Percentiles rank a stretch among this genome's conserved stretches.
Conservation (phyloP, 768 basidiomycete species). For the Boletus reticulatus region DNA sequence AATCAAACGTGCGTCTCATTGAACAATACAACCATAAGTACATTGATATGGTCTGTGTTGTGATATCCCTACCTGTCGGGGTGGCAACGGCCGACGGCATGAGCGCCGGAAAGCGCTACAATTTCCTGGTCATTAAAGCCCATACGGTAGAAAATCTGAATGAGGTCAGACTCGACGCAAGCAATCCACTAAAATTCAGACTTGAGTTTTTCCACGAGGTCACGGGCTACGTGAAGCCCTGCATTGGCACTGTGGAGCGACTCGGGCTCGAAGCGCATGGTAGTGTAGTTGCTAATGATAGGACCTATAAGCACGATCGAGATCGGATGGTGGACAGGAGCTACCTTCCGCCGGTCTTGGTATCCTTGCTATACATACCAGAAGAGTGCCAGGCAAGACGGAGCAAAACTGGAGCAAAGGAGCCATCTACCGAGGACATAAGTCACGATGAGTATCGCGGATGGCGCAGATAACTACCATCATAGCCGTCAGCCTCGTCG, state of each 20-base stretch:
- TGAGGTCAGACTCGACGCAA: not conserved
- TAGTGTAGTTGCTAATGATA: too few relatives aligned
- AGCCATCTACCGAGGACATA: constrained; percentile 58
- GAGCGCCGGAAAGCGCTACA: constrained; percentile 90
- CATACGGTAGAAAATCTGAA: constrained; percentile 71
- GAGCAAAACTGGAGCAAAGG: too few relatives aligned
- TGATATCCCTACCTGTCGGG: constrained; percentile 51
- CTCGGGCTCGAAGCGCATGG: too few relatives aligned
- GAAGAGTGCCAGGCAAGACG: too few relatives aligned
- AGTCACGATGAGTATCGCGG: not conserved
- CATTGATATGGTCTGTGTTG: not conserved
- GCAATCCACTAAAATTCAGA: constrained; percentile 83
- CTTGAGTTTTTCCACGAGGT: constrained; percentile 84
- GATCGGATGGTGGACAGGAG: too few relatives aligned
- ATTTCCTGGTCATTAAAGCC: constrained; percentile 98
- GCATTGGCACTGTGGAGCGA: too few relatives aligned
- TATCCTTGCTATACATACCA: too few relatives aligned
- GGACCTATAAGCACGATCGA: too few relatives aligned
- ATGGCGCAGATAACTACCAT: constrained; percentile 51
- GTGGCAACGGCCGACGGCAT: constrained; percentile 97
- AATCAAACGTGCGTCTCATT: constrained; percentile 63
- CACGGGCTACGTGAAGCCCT: constrained; percentile 78
- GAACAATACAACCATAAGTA: constrained; percentile 44
- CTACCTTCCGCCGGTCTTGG: too few relatives aligned
- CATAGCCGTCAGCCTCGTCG: constrained; percentile 72